Evolutionary conservation across 225 moss, liverwort and hornwort genomes (phyloP).

Genomic region (Neckera pumila): DNA sequence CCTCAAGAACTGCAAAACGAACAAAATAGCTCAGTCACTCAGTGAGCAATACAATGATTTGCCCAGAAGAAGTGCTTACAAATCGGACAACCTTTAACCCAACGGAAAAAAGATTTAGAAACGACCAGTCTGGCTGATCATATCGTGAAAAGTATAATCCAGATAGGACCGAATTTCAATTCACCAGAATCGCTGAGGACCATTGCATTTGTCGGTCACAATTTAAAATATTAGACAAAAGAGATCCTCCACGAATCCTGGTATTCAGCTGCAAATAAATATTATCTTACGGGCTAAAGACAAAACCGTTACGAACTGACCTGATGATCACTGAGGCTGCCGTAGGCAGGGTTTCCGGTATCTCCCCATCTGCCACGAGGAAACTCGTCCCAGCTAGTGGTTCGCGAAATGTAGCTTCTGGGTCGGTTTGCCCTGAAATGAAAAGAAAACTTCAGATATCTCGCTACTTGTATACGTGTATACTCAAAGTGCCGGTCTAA

Average conservation of each 20-base stretch:
- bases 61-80: not conserved
- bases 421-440: slow-evolving; percentile 81
- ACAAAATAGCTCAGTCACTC: not conserved
- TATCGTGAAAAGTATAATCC: not conserved
- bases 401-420: slow-evolving; percentile 85
- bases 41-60: not conserved
- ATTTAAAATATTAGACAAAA: not conserved
- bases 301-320: slow-evolving; percentile 4
- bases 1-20: slow-evolving; percentile 52
- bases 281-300: not conserved
- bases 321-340: slow-evolving; percentile 88
- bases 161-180: not conserved
- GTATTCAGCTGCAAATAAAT: not conserved
- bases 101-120: not conserved
- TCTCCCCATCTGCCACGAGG: slow-evolving; percentile 97
- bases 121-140: not conserved
- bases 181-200: not conserved
- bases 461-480: not conserved
- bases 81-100: not conserved
- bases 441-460: not conserved
- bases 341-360: slow-evolving; percentile 75
- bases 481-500: not conserved
- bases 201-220: not conserved
- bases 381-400: slow-evolving; percentile 88
- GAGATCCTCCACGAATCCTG: not conserved